phyloP scores from a whole-genome alignment of 768 basidiomycete species.

The Tricholoma sp. region DNA sequence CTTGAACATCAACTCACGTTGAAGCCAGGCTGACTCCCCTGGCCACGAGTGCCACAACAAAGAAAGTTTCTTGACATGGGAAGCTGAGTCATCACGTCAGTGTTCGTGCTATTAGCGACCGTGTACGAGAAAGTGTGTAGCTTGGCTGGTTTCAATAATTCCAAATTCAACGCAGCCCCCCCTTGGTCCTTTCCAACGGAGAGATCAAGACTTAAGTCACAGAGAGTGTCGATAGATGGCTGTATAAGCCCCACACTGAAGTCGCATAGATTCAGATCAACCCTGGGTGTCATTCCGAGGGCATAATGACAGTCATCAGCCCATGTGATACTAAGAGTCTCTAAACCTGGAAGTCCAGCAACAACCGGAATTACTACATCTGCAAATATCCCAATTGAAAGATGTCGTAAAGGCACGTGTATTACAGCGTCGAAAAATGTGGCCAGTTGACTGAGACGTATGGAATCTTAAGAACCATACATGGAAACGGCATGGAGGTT shows the following conservation, averaged over 20 bases:
- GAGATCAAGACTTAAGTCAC: neutral
- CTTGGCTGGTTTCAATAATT: neutral
- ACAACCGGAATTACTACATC: neutral
- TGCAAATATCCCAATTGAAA: neutral
- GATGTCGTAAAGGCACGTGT: too few species aligned
- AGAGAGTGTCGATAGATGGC: neutral
- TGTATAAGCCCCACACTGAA: neutral
- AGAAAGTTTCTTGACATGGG: neutral
- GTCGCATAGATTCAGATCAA: neutral
- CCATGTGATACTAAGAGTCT: neutral
- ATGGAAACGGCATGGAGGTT: neutral
- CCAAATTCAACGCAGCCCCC: neutral
- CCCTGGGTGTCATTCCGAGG: too few species aligned
- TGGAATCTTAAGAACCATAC: neutral
- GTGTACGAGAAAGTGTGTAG: too few species aligned
- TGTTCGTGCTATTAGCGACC: neutral
- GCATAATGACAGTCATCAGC: too few species aligned
- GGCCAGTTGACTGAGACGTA: neutral
- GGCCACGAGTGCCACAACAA: neutral
- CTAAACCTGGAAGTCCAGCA: neutral
- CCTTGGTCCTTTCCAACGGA: neutral
- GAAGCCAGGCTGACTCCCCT: neutral
- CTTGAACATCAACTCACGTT: neutral
- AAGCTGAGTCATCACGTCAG: neutral
- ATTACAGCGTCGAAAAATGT: neutral